These are phyloP conservation scores for Quillaja saponaria DNA, from an alignment of 306 rosid species.

Conservation along the genomic window DNA sequence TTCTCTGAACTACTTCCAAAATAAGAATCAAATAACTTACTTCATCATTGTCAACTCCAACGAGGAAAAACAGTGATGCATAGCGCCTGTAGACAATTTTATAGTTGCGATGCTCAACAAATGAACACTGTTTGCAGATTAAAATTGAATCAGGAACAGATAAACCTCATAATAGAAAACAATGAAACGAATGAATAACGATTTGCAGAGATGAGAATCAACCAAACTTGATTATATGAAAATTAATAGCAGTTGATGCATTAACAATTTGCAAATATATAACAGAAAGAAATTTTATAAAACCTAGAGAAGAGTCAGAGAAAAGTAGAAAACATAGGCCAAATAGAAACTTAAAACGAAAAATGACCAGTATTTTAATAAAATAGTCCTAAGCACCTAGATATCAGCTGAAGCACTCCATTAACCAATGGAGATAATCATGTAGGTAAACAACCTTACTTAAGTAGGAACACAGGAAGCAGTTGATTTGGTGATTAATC, in stretches of 20 bases:
- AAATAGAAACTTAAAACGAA: not conserved
- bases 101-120: slow-evolving; percentile 97
- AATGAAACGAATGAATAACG: too few species aligned
- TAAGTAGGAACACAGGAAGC: slow-evolving; percentile 7
- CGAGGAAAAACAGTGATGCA: slow-evolving; percentile 91
- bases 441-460: not conserved
- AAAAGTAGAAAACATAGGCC: not conserved
- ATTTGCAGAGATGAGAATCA: too few species aligned
- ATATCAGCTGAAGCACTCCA: slow-evolving; percentile 9
- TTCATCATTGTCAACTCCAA: slow-evolving; percentile 91
- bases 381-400: not conserved
- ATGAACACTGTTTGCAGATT: slow-evolving; percentile 73
- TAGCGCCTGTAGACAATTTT: slow-evolving; percentile 93
- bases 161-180: not conserved
- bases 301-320: not conserved
- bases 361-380: not conserved
- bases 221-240: too few species aligned
- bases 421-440: not conserved
- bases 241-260: too few species aligned
- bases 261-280: too few species aligned
- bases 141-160: slow-evolving; percentile 35
- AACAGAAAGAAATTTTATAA: too few species aligned
- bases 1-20: slow-evolving; percentile 20
- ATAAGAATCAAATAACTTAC: slow-evolving; percentile 41
- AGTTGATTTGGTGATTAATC: not conserved